These are phyloP conservation scores for Musa schizocarpa DNA, from an alignment of 176 grass and related monocot species.

Conservation along the genomic window DNA sequence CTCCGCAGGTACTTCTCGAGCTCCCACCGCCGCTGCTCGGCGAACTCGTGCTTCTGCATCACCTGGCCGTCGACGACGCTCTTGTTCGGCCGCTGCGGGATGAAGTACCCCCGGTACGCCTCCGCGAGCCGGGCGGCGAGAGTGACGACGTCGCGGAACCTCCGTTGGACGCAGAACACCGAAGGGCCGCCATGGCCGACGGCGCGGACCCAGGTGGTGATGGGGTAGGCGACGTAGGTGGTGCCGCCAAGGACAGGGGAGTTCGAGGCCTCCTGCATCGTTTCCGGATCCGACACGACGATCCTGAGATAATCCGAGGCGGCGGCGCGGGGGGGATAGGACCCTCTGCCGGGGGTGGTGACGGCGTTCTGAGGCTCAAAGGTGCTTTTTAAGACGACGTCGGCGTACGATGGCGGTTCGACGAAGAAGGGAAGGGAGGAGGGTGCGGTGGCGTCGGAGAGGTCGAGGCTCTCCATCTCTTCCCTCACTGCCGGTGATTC, in stretches of 20 bases:
- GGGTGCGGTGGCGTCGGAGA: conserved; percentile 13
- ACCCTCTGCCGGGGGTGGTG: not conserved
- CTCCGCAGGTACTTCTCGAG: conserved; percentile 76
- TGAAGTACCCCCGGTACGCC: conserved; percentile 63
- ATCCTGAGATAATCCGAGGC: conserved; percentile 52
- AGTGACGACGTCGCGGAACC: conserved; percentile 88
- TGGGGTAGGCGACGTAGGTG: conserved; percentile 76
- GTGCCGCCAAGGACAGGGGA: conserved; percentile 44
- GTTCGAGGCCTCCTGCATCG: conserved; percentile 41
- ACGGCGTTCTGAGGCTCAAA: conserved; percentile 36
- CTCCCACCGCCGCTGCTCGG: conserved; percentile 54
- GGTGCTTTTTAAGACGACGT: conserved; percentile 40
- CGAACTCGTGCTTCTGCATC: conserved; percentile 91
- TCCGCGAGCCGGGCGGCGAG: conserved; percentile 84
- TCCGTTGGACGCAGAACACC: conserved; percentile 46
- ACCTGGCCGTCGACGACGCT: conserved; percentile 82
- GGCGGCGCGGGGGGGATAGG: conserved; percentile 8
- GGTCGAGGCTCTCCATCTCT: conserved; percentile 17
- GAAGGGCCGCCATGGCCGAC: conserved; percentile 19
- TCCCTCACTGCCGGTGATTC: not conserved
- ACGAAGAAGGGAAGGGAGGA: conserved; percentile 64
- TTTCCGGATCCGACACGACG: conserved; percentile 61
- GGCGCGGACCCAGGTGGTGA: conserved; percentile 36
- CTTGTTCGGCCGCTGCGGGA: conserved; percentile 87
- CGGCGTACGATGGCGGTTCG: conserved; percentile 83